phyloP scores from a whole-genome alignment of 1,284 basidiomycete species.

The Cutaneotrichosporon sp. region DNA sequence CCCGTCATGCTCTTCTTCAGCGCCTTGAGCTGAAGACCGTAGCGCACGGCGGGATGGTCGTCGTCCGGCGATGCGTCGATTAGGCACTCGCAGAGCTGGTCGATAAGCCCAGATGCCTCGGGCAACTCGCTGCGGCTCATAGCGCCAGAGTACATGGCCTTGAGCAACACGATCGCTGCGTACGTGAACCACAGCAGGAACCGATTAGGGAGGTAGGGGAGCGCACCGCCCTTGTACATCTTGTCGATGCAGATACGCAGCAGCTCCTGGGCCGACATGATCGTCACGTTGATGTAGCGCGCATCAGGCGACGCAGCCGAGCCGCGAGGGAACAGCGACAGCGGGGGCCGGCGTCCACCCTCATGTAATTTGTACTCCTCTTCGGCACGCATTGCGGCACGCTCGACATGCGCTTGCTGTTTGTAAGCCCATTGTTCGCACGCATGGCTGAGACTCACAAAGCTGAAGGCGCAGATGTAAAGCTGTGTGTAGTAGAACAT shows the following conservation, averaged over 20 bases:
- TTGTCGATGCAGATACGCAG: slow-evolving; percentile 51
- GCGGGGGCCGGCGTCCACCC: slow-evolving; percentile 28
- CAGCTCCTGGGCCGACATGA: slow-evolving; percentile 49
- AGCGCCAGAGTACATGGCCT: slow-evolving; percentile 53
- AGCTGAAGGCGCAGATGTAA: slow-evolving; percentile 53
- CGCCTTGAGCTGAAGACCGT: slow-evolving; percentile 43
- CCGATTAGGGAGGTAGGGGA: slow-evolving; percentile 50
- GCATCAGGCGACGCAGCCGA: slow-evolving; percentile 50
- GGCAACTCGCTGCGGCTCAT: slow-evolving; percentile 50
- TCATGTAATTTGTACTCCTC: slow-evolving; percentile 34
- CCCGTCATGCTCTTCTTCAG: slow-evolving; percentile 41
- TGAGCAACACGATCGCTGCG: slow-evolving; percentile 49
- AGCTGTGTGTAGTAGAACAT: slow-evolving; percentile 50
- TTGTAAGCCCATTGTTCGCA: slow-evolving; percentile 15
- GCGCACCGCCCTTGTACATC: slow-evolving; percentile 47
- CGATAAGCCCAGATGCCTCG: slow-evolving; percentile 40
- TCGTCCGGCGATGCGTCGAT: slow-evolving; percentile 40
- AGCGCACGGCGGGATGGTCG: slow-evolving; percentile 48
- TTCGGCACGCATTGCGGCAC: slow-evolving; percentile 47
- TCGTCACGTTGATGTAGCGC: slow-evolving; percentile 50
- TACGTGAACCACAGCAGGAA: slow-evolving; percentile 53
- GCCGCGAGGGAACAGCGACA: slow-evolving; percentile 49
- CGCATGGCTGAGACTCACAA: slow-evolving; percentile 34
- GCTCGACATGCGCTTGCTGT: slow-evolving; percentile 53
- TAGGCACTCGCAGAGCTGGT: slow-evolving; percentile 44